Evolutionary conservation across 2,329 filamentous ascomycete species (phyloP), one percentile per base, ranked within the genome.

Genomic region (Gliomastix tumulicola): DNA sequence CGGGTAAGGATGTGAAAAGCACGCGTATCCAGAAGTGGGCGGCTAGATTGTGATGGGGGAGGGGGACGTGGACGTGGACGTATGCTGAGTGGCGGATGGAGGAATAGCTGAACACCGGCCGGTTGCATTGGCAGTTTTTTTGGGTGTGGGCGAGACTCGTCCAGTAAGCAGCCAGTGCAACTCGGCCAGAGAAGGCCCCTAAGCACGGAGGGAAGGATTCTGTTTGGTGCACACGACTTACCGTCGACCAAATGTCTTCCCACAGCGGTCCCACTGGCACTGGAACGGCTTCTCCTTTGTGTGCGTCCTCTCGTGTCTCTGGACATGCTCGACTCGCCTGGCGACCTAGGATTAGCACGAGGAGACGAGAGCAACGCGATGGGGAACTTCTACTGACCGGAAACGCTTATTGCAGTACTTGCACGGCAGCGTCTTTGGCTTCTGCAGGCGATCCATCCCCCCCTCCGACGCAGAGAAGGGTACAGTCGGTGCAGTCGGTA

Each of bases 261-360:
- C 74, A 56, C 76, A 80, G 30, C 70, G 66, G 50, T 68, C 67
- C 71, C 74, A 77, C 43, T 50, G 63, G 47, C 76, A 80, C 35
- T 70, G 66, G 51, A 79, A 80, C 8, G 76, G 76, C 54, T 79
- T 79, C 58, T 79, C 76, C 49, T 79, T 79, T 46, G 76, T 80
- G 56, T 80, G 76, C 22, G 74, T 79, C 44, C 75, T 68, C 55
- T 79, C 74, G 54, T 80, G 76, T 51, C 76, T 66, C 55, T 79
- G 74, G 36, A 80, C 73, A 57, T 80, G 76, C 55, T 80, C 76
- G 46, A 79, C 74, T 49, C 76, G 74, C 55, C 75, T 78, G 57
- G 40, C n/a, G n/a, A 45, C n/a, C n/a, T n/a, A n/a, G n/a, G n/a
- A n/a, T n/a, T n/a, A n/a, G n/a, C n/a, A n/a, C n/a, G n/a, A 22